Evolutionary conservation across 2,329 filamentous ascomycete genomes (phyloP).

Genomic region (Fusarium algeriense): DNA sequence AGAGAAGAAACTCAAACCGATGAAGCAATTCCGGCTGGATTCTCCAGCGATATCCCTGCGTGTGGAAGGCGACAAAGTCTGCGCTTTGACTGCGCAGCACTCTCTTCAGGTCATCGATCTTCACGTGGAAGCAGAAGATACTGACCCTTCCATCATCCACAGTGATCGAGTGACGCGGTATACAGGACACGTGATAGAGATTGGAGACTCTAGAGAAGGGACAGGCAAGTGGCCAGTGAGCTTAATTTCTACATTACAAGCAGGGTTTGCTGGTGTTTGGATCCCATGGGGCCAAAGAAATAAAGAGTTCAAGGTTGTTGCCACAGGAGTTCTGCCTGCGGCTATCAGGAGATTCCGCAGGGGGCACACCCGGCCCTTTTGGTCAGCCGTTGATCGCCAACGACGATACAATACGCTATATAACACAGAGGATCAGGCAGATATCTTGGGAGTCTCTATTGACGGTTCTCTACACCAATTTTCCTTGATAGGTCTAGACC

Average conservation of each 20-base stretch:
- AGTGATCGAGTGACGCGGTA: slow-evolving; percentile 60
- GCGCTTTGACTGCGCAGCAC: slow-evolving; percentile 65
- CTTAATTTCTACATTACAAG: slow-evolving; percentile 62
- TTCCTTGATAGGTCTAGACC: slow-evolving; percentile 69
- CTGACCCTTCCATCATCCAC: slow-evolving; percentile 57
- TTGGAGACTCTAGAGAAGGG: slow-evolving; percentile 52
- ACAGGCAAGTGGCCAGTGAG: slow-evolving; percentile 55
- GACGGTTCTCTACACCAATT: slow-evolving; percentile 80
- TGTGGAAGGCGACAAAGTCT: slow-evolving; percentile 61
- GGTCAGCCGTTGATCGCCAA: slow-evolving; percentile 55
- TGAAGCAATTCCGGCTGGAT: slow-evolving; percentile 62
- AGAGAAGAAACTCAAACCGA: slow-evolving; percentile 64
- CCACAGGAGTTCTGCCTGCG: slow-evolving; percentile 67
- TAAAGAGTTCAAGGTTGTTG: slow-evolving; percentile 60
- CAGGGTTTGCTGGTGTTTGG: slow-evolving; percentile 64
- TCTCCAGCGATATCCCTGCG: slow-evolving; percentile 65
- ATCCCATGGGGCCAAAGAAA: slow-evolving; percentile 58
- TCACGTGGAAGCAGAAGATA: slow-evolving; percentile 51
- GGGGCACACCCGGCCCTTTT: slow-evolving; percentile 65
- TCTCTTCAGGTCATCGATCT: slow-evolving; percentile 69
- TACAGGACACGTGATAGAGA: slow-evolving; percentile 61
- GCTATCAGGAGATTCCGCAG: slow-evolving; percentile 69
- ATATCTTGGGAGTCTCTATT: slow-evolving; percentile 74
- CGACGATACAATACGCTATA: slow-evolving; percentile 59
- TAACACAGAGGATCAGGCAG: slow-evolving; percentile 59